These are phyloP conservation scores for Euphorbia lathyris DNA, from an alignment of 345 rosid species.

Conservation along the genomic window DNA sequence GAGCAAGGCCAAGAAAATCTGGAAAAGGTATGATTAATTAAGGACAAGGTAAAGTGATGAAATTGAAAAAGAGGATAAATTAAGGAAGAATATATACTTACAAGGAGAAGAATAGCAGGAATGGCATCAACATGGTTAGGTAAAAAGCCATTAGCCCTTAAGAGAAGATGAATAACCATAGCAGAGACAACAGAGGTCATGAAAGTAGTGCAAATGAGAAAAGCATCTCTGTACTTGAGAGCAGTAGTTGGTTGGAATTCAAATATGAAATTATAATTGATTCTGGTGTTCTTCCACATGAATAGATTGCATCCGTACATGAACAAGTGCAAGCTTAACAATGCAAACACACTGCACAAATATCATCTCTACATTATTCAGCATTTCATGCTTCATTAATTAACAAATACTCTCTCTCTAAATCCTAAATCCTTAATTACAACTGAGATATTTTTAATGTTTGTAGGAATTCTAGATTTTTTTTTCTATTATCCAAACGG, in stretches of 20 bases:
- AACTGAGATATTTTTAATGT: no score
- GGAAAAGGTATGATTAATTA: constrained; percentile 13
- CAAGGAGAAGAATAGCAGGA: constrained; percentile 80
- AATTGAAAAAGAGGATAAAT: background rate
- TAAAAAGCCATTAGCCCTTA: constrained; percentile 55
- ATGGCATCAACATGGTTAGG: constrained; percentile 64
- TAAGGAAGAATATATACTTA: constrained; percentile 15
- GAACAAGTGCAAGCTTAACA: constrained; percentile 90
- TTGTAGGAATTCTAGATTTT: no score
- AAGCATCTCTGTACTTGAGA: constrained; percentile 82
- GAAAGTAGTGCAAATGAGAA: constrained; percentile 81
- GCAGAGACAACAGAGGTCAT: constrained; percentile 85
- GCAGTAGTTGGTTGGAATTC: constrained; percentile 73
- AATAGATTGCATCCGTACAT: constrained; percentile 88
- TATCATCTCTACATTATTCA: no score
- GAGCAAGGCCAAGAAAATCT: constrained; percentile 60
- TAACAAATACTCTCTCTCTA: no score
- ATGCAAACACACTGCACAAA: constrained; percentile 68
- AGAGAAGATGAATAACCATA: constrained; percentile 78
- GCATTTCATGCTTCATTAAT: background rate
- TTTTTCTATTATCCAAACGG: no score
- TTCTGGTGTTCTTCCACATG: constrained; percentile 78
- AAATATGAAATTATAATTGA: constrained; percentile 83
- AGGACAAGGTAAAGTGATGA: background rate
- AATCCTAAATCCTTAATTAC: no score